phyloP scores from a whole-genome alignment of 176 grass and related monocot genomes.

The Eleusine indica region DNA sequence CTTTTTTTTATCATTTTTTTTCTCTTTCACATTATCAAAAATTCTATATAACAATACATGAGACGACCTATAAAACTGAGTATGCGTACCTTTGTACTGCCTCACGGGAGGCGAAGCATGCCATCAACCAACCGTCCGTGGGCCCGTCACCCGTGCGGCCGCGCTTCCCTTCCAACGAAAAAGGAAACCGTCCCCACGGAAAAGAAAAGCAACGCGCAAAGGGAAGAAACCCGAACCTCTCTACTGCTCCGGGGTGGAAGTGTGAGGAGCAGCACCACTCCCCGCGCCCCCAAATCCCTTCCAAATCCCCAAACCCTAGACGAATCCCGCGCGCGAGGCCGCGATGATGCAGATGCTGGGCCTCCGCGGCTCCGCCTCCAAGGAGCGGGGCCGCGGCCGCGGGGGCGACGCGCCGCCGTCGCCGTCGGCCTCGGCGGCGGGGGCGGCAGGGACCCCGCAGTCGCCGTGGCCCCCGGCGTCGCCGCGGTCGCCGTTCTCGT shows the following conservation, averaged over 20 bases:
- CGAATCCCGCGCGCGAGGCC: neutral
- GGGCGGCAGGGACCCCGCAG: neutral
- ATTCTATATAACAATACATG: no score
- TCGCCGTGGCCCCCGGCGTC: slow-evolving; percentile 12
- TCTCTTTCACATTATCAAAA: no score
- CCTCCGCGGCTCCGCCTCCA: slow-evolving; percentile 59
- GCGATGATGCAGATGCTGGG: slow-evolving; percentile 76
- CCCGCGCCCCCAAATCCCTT: neutral
- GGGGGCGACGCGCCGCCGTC: slow-evolving; percentile 9
- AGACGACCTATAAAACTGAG: no score
- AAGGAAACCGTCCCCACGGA: neutral
- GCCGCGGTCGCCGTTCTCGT: slow-evolving; percentile 14
- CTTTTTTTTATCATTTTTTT: no score
- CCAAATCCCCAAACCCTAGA: slow-evolving; percentile 37
- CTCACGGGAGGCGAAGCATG: neutral
- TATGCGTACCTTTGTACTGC: no score
- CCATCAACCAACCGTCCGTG: neutral
- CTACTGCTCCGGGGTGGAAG: neutral
- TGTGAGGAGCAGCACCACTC: neutral
- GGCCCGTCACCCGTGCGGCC: neutral
- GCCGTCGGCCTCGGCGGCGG: neutral
- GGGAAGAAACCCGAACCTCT: neutral
- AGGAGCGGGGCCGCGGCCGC: slow-evolving; percentile 39
- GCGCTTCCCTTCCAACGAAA: neutral
- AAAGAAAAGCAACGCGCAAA: slow-evolving; percentile 18